A percentile compares a stretch with the other conserved stretches of the same genome.
phyloP scores from a whole-genome alignment of 164 flowering plant genomes.

The Umbellularia californica region DNA sequence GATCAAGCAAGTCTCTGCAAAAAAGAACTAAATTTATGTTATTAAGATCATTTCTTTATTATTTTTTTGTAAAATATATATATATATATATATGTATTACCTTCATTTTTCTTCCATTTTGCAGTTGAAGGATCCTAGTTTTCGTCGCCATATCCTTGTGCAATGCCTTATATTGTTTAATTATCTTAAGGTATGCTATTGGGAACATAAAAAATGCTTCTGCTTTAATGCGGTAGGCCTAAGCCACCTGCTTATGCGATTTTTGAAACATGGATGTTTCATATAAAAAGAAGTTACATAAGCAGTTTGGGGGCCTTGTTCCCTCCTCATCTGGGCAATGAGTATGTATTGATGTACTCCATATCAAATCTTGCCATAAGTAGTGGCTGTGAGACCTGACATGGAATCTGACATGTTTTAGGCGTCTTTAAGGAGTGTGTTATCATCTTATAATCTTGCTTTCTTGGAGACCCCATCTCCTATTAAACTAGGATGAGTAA shows the following conservation, averaged over 20 bases:
- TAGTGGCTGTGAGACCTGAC: not conserved
- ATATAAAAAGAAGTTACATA: not conserved
- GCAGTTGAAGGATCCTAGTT: conserved; percentile 97
- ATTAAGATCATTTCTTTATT: not conserved
- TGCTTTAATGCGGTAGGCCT: not conserved
- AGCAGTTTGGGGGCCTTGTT: not conserved
- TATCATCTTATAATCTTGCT: not conserved
- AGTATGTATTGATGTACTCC: not conserved
- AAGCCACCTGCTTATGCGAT: not conserved
- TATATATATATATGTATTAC: no score
- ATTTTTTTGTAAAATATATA: not conserved
- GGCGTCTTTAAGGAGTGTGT: not conserved
- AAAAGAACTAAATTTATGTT: not conserved
- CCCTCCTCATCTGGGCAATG: not conserved
- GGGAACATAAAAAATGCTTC: not conserved
- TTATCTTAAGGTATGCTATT: conserved; percentile 68
- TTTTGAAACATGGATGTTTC: not conserved
- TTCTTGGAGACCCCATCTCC: not conserved
- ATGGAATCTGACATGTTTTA: not conserved
- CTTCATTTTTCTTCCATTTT: not conserved
- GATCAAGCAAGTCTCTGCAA: not conserved
- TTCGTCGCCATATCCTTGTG: conserved; percentile 90
- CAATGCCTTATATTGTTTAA: conserved; percentile 96
- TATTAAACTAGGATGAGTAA: not conserved
- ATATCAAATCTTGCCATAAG: not conserved